phyloP scores from a whole-genome alignment of 2,329 filamentous ascomycete genomes.

The Cladophialophora psammophila region DNA sequence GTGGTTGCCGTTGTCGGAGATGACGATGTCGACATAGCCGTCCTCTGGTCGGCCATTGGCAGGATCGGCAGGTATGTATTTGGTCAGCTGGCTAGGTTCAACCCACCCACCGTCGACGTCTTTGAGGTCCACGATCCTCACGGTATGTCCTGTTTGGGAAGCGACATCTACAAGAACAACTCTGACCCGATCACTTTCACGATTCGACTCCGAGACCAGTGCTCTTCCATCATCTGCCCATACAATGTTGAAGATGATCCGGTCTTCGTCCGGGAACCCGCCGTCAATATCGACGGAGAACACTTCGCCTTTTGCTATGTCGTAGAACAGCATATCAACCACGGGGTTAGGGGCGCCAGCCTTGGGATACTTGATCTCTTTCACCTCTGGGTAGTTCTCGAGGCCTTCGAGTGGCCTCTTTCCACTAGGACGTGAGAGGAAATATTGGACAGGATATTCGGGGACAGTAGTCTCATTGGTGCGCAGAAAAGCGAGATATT shows the following conservation, averaged over 20 bases:
- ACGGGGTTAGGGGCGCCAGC: constrained; percentile 91
- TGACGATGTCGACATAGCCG: constrained; percentile 91
- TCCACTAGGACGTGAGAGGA: constrained; percentile 84
- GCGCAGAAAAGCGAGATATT: constrained; percentile 87
- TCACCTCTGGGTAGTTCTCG: constrained; percentile 88
- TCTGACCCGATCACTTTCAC: constrained; percentile 89
- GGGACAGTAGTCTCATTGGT: constrained; percentile 94
- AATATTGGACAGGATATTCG: constrained; percentile 92
- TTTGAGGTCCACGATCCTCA: constrained; percentile 79
- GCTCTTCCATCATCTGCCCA: constrained; percentile 85
- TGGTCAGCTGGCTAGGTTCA: constrained; percentile 86
- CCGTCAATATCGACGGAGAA: constrained; percentile 80
- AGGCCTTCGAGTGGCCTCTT: constrained; percentile 71
- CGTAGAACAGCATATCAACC: constrained; percentile 88
- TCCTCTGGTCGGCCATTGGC: constrained; percentile 77
- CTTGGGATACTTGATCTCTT: constrained; percentile 96
- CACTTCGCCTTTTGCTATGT: constrained; percentile 75
- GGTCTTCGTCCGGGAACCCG: constrained; percentile 79
- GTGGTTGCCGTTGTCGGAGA: constrained; percentile 87
- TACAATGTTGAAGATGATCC: constrained; percentile 89
- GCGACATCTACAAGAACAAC: constrained; percentile 84
- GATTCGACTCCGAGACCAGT: constrained; percentile 89
- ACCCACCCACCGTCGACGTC: constrained; percentile 97
- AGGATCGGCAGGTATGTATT: constrained; percentile 84
- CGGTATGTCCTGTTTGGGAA: constrained; percentile 74